Percentiles rank a stretch among this genome's conserved stretches.
Evolutionary conservation across 2,329 filamentous ascomycete genomes (phyloP).

Genomic region (Raffaelea arxii): DNA sequence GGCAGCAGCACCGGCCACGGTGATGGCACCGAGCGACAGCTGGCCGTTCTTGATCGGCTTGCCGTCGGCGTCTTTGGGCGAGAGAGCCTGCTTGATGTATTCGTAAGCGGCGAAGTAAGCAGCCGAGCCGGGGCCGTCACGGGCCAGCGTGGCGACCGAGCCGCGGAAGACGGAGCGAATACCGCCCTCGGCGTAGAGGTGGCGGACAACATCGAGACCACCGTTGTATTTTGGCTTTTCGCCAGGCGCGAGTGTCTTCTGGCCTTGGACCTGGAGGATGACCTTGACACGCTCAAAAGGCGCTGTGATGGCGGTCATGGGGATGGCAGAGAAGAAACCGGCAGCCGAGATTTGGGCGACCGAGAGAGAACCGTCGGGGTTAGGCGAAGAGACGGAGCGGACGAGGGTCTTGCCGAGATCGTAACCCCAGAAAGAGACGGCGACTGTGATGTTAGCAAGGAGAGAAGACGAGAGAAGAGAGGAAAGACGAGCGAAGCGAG

Average conservation of each 20-base stretch:
- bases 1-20: constrained; percentile 77
- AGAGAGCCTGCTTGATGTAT: constrained; percentile 80
- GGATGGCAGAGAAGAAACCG: constrained; percentile 95
- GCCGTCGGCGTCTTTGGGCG: constrained; percentile 68
- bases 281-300: constrained; percentile 99
- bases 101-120: constrained; percentile 98
- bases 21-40: constrained; percentile 72
- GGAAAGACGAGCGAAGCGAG: too few relatives aligned
- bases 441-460: constrained; percentile 34
- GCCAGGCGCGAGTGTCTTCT: constrained; percentile 73
- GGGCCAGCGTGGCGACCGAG: constrained; percentile 78
- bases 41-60: constrained; percentile 55
- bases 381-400: constrained; percentile 52
- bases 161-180: constrained; percentile 89
- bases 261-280: constrained; percentile 92
- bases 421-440: constrained; percentile 75
- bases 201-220: constrained; percentile 80
- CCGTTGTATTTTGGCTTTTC: constrained; percentile 89
- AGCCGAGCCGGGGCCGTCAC: constrained; percentile 85
- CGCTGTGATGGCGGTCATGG: constrained; percentile 96
- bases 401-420: constrained; percentile 91
- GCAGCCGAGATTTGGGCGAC: constrained; percentile 85
- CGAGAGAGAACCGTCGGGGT: constrained; percentile 59
- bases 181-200: constrained; percentile 87
- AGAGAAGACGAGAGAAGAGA: neutral